These are phyloP conservation scores for Lecanicillium sp. DNA, from an alignment of 2,329 filamentous ascomycete genomes.

Conservation along the genomic window DNA sequence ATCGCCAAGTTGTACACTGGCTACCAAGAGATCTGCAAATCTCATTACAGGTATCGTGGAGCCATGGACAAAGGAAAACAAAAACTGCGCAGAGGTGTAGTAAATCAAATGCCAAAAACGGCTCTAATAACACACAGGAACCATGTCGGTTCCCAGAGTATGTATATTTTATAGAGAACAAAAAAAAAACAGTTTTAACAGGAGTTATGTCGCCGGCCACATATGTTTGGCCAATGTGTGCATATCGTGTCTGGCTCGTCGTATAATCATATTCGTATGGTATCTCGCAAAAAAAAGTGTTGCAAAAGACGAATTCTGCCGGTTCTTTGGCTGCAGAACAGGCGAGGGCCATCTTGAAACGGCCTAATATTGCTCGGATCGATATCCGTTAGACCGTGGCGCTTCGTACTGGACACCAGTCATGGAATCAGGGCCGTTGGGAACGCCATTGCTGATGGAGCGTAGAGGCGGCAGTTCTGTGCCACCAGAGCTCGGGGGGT, in stretches of 20 bases:
- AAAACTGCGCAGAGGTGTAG: too few relatives aligned
- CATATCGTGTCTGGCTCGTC: not conserved
- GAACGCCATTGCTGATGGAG: slow-evolving; percentile 35
- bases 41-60: too few relatives aligned
- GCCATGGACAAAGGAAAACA: too few relatives aligned
- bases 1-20: too few relatives aligned
- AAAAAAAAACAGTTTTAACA: too few relatives aligned
- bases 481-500: slow-evolving; percentile 24
- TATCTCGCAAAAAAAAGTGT: not conserved
- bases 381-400: slow-evolving; percentile 35
- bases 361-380: slow-evolving; percentile 28
- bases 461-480: slow-evolving; percentile 50
- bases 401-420: slow-evolving; percentile 56
- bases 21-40: too few relatives aligned
- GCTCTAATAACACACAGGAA: too few relatives aligned
- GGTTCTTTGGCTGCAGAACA: not conserved
- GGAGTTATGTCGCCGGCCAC: too few relatives aligned
- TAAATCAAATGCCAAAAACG: too few relatives aligned
- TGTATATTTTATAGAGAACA: too few relatives aligned
- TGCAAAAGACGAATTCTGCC: not conserved
- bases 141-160: too few relatives aligned
- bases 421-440: slow-evolving; percentile 49
- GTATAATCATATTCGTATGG: not conserved
- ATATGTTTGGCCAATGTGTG: too few relatives aligned
- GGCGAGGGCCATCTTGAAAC: not conserved